Evolutionary conservation across 495 filamentous ascomycete genomes (phyloP), one percentile per base, ranked within the genome.

Genomic region (Hypoxylon intermedium): DNA sequence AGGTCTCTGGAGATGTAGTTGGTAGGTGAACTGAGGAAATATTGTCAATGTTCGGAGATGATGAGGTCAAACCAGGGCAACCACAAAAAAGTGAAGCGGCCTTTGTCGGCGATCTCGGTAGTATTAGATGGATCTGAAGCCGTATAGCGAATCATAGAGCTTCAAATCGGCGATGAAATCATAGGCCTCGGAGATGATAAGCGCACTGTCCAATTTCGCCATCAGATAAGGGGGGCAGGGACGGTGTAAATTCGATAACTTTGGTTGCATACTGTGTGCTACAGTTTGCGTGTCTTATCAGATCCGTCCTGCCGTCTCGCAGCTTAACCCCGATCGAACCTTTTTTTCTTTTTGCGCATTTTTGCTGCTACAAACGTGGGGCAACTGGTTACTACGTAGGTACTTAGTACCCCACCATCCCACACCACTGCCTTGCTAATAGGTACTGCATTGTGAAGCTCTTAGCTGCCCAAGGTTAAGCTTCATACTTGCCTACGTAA

Each of bases 81-180:
- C n/a, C 26, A 36, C 9, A 57, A 55, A 65, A 62, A 60, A 53
- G 43, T 46, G 55, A 66, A 58, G 51, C 59, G 64, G 58, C 38
- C 60, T 64, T 68, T 67, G 56, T 64, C 68, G 68, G 68, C 69
- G 69, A 72, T 72, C 63, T 72, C 69, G 69, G 69, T 65, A 65
- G 50, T 62, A 64, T 37, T 1, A 68, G 42, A 62, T 53, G 46
- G 53, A 38, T 38, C 44, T 64, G 43, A 48, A 45, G 34, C n/a
- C 7, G n/a, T 51, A 47, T 70, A 56, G 64, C 69, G 67, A 72
- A 72, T 72, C 67, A 72, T 6, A 30, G 26, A 16, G 47, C 57
- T 48, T 31, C 12, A 49, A 46, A 38, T 51, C 23, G 21, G 43
- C 53, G 53, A 67, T 70, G 69, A 69, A 65, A 65, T 72, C 67